These are phyloP conservation scores for Aschersonia sp. DNA, from an alignment of 2,329 filamentous ascomycete species.

Conservation along the genomic window DNA sequence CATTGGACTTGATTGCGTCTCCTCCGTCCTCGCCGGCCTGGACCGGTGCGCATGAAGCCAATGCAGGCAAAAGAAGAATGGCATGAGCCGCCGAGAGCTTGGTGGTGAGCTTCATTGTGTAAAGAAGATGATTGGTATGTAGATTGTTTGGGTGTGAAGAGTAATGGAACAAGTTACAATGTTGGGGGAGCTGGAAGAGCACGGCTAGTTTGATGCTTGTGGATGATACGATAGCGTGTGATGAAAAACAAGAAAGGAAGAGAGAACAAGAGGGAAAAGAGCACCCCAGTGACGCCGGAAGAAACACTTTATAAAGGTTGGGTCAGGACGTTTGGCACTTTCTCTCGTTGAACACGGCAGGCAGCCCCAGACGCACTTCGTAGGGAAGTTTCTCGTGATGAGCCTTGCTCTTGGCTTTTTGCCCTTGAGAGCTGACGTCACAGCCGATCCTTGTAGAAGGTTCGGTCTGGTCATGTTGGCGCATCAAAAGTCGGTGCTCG, in stretches of 20 bases:
- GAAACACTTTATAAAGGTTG: too few species aligned
- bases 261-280: background rate
- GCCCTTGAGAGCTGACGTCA: too few species aligned
- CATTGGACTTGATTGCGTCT: background rate
- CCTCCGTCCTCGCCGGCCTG: background rate
- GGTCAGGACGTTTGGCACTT: too few species aligned
- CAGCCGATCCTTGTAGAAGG: too few species aligned
- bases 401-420: too few species aligned
- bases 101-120: constrained; percentile 6
- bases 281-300: too few species aligned
- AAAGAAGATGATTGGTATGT: background rate
- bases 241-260: background rate
- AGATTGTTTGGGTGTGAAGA: background rate
- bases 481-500: too few species aligned
- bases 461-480: too few species aligned
- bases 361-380: too few species aligned
- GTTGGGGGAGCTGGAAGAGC: background rate
- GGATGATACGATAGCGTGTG: background rate
- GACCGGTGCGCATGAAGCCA: constrained; percentile 1
- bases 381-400: too few species aligned
- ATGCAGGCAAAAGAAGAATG: constrained; percentile 5
- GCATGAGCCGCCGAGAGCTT: constrained; percentile 3
- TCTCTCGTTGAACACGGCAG: too few species aligned
- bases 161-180: constrained; percentile 3
- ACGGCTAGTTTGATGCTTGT: background rate